Percentiles rank a stretch among this genome's conserved stretches.
These are phyloP conservation scores for Dacryopinax primogenitus DNA, from an alignment of 768 basidiomycete species.

Conservation along the genomic window DNA sequence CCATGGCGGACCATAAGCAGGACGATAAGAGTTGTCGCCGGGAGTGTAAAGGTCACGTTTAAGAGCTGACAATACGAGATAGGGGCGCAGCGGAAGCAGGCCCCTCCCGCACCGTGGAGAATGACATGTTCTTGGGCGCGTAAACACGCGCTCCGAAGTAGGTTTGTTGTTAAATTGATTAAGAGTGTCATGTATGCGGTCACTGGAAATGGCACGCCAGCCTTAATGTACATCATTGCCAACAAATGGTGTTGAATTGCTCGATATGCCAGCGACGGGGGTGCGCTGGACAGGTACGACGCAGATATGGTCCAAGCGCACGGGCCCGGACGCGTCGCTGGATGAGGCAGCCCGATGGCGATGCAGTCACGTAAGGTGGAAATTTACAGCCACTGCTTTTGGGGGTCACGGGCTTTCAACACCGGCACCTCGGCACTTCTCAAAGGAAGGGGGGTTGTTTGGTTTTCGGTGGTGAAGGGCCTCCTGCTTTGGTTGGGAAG, in stretches of 20 bases:
- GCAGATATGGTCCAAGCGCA: not conserved
- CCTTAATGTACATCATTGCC: not conserved
- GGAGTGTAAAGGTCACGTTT: too few relatives aligned
- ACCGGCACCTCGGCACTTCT: too few relatives aligned
- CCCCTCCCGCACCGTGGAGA: not conserved
- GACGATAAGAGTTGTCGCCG: too few relatives aligned
- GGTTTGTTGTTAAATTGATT: not conserved
- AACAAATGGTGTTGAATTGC: not conserved
- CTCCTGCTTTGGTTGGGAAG: not conserved
- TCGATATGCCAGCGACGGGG: not conserved
- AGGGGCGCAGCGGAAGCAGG: constrained; percentile 3
- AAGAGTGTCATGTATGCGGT: not conserved
- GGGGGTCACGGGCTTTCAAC: too few relatives aligned
- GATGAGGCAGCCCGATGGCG: not conserved
- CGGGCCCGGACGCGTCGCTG: constrained; percentile 2
- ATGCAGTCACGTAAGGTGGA: too few relatives aligned
- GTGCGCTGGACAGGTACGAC: not conserved
- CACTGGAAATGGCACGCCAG: not conserved
- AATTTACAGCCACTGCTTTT: not conserved
- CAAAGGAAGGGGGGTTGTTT: too few relatives aligned
- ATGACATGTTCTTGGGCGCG: not conserved
- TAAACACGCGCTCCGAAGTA: not conserved
- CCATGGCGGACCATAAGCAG: too few relatives aligned
- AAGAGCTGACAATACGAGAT: not conserved
- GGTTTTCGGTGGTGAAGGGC: too few relatives aligned